A percentile compares a stretch with the other conserved stretches of the same genome.
phyloP scores from a whole-genome alignment of 2,329 filamentous ascomycete genomes.

The Stemphylium lycopersici region DNA sequence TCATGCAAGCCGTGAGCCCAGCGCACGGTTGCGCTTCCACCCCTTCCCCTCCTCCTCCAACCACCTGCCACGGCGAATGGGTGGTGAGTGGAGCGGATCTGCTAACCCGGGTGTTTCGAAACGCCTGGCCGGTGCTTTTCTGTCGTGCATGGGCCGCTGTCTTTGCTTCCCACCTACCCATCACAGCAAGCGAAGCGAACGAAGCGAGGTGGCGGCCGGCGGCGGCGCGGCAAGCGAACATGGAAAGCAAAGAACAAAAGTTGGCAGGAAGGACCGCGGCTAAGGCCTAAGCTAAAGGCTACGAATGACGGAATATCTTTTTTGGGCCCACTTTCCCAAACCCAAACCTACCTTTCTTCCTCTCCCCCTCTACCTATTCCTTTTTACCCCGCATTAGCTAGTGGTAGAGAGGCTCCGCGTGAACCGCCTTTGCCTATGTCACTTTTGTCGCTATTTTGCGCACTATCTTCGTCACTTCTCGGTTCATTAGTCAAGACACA shows the following conservation, averaged over 20 bases:
- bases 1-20: constrained; percentile 10
- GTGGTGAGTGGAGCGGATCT: background rate
- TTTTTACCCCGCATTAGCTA: constrained; percentile 7
- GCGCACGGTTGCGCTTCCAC: background rate
- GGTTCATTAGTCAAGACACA: background rate
- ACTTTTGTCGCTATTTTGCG: background rate
- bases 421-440: constrained; percentile 15
- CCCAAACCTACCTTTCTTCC: too few relatives aligned
- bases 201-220: constrained; percentile 4
- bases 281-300: constrained; percentile 1
- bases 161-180: background rate
- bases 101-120: constrained; percentile 10
- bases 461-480: background rate
- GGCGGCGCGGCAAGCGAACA: too few relatives aligned
- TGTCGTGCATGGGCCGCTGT: constrained; percentile 10
- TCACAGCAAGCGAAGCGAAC: constrained; percentile 6
- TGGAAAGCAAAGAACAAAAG: background rate
- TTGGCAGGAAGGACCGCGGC: constrained; percentile 4
- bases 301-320: too few relatives aligned
- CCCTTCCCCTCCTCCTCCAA: too few relatives aligned
- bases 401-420: background rate
- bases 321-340: too few relatives aligned
- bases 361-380: background rate
- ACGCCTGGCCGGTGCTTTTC: constrained; percentile 14
- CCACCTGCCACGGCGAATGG: too few relatives aligned